phyloP scores from a whole-genome alignment of 108 stramenopile genomes.

The Seminavis robusta region DNA sequence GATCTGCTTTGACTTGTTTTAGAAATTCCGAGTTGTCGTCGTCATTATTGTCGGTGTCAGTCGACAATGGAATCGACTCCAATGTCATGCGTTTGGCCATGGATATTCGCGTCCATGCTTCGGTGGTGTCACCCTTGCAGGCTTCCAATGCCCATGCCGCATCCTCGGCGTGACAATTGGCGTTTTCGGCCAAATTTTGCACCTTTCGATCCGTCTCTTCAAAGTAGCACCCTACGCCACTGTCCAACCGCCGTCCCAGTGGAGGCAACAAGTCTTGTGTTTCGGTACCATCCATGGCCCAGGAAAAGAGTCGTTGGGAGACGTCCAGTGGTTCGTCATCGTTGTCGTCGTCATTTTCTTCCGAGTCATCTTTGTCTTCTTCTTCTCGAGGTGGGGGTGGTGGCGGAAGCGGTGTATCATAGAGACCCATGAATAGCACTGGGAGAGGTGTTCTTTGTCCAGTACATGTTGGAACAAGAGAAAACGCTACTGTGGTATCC shows the following conservation, averaged over 20 bases:
- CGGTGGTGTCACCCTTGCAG: conserved; percentile 22
- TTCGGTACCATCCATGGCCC: conserved; percentile 17
- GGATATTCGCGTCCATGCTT: conserved; percentile 24
- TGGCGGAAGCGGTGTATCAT: conserved; percentile 23
- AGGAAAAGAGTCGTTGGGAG: conserved; percentile 14
- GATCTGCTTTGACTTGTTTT: conserved; percentile 4
- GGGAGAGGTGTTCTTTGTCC: too few species aligned
- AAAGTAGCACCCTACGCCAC: conserved; percentile 20
- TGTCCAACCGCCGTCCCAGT: conserved; percentile 6
- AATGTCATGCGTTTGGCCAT: conserved; percentile 16
- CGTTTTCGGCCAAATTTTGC: conserved; percentile 23
- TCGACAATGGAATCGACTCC: not conserved
- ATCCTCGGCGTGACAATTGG: conserved; percentile 17
- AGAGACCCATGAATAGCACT: too few species aligned
- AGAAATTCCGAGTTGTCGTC: not conserved
- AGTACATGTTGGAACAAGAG: too few species aligned
- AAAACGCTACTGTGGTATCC: too few species aligned
- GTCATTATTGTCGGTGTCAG: not conserved
- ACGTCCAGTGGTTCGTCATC: conserved; percentile 5
- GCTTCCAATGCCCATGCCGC: conserved; percentile 40
- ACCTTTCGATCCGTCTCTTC: conserved; percentile 18
- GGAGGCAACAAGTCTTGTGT: conserved; percentile 8
- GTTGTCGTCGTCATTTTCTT: conserved; percentile 19
- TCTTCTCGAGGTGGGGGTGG: not conserved
- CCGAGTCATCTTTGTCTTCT: not conserved